Evolutionary conservation across 345 rosid species (phyloP).

Genomic region (Alliaria petiolata): DNA sequence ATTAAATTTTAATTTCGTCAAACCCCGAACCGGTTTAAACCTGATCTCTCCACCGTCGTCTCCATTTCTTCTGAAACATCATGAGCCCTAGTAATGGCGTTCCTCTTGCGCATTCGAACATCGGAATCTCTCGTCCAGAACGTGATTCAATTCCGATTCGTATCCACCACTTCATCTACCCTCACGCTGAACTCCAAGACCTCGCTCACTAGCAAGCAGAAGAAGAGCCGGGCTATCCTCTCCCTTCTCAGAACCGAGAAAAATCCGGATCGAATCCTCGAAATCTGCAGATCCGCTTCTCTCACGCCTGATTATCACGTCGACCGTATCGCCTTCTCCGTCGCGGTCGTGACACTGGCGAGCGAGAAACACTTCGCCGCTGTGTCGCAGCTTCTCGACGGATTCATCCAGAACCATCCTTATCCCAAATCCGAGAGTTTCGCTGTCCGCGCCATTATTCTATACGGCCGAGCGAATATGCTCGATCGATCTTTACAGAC

Average conservation of each 20-base stretch:
- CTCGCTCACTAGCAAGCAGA: constrained; percentile 46
- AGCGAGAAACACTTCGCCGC: constrained; percentile 43
- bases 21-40: constrained; percentile 26
- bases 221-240: constrained; percentile 64
- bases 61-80: constrained; percentile 3
- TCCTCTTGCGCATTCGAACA: constrained; percentile 37
- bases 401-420: constrained; percentile 48
- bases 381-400: constrained; percentile 55
- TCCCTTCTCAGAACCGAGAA: constrained; percentile 64
- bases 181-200: constrained; percentile 27
- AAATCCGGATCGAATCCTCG: constrained; percentile 67
- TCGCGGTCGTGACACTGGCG: constrained; percentile 61
- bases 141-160: constrained; percentile 5
- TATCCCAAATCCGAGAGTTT: constrained; percentile 56
- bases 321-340: constrained; percentile 64
- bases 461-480: constrained; percentile 84
- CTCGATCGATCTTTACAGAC: constrained; percentile 52
- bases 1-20: not conserved
- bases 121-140: constrained; percentile 8
- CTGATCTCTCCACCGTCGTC: constrained; percentile 17
- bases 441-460: constrained; percentile 53
- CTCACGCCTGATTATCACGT: constrained; percentile 52
- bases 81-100: constrained; percentile 41
- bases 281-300: constrained; percentile 68
- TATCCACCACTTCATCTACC: constrained; percentile 23